Evolutionary conservation across 208 protist genomes (phyloP).

Genomic region (Trypanosomatidae sp.): DNA sequence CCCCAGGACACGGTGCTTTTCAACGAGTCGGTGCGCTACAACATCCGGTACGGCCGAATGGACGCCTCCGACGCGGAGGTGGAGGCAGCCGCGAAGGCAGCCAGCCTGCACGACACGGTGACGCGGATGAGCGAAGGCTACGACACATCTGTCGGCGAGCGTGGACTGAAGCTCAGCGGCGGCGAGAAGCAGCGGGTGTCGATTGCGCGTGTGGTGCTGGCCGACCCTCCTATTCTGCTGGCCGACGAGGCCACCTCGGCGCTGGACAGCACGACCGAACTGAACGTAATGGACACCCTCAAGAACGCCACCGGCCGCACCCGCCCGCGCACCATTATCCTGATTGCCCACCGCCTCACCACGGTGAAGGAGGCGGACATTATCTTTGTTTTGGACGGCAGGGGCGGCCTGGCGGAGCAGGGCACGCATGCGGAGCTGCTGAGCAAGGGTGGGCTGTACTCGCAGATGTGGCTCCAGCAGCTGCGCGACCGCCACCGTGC

Average conservation of each 20-base stretch:
- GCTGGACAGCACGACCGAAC: slow-evolving; percentile 93
- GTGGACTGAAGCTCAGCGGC: slow-evolving; percentile 95
- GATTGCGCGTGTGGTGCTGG: slow-evolving; percentile 95
- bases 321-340: slow-evolving; percentile 80
- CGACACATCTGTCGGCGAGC: slow-evolving; percentile 95
- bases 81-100: slow-evolving; percentile 70
- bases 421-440: slow-evolving; percentile 90
- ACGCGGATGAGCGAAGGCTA: slow-evolving; percentile 89
- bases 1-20: slow-evolving; percentile 98
- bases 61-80: slow-evolving; percentile 87
- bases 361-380: slow-evolving; percentile 92
- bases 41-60: slow-evolving; percentile 94
- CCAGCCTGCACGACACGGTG: slow-evolving; percentile 93
- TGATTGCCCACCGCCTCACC: slow-evolving; percentile 94
- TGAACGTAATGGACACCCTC: slow-evolving; percentile 88
- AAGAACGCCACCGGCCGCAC: slow-evolving; percentile 34
- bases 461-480: slow-evolving; percentile 84
- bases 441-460: slow-evolving; percentile 70
- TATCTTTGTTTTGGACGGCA: slow-evolving; percentile 93
- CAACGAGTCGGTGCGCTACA: slow-evolving; percentile 95
- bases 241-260: slow-evolving; percentile 95
- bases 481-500: slow-evolving; percentile 43
- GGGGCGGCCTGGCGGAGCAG: slow-evolving; percentile 82
- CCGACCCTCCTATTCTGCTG: slow-evolving; percentile 92
- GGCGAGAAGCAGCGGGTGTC: slow-evolving; percentile 97